These are phyloP conservation scores for Marasmius sp. DNA, from an alignment of 1,284 basidiomycete genomes.

Conservation along the genomic window DNA sequence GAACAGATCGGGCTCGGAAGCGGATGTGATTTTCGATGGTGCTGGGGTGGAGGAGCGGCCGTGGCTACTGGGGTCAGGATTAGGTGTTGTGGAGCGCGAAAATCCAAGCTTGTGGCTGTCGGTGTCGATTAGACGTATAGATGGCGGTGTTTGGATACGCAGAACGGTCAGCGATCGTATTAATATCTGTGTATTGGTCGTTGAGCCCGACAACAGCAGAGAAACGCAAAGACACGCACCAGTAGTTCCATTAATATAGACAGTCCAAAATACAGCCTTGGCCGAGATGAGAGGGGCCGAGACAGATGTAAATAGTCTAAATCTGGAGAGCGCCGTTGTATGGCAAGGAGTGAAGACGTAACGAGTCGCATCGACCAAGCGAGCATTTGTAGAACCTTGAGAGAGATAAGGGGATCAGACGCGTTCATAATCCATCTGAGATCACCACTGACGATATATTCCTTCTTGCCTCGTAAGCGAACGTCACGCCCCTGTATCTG, in stretches of 20 bases:
- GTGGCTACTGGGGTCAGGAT: constrained; percentile 22
- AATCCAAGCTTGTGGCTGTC: constrained; percentile 33
- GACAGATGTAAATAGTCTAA: constrained; percentile 38
- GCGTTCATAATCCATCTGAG: constrained; percentile 2
- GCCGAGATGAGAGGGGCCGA: constrained; percentile 30
- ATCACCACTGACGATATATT: constrained; percentile 55
- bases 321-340: constrained; percentile 41
- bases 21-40: constrained; percentile 28
- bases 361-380: constrained; percentile 56
- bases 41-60: constrained; percentile 19
- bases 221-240: constrained; percentile 36
- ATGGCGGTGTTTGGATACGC: constrained; percentile 61
- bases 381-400: constrained; percentile 55
- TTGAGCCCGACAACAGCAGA: constrained; percentile 8
- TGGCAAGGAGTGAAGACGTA: constrained; percentile 47
- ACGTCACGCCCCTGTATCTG: constrained; percentile 68
- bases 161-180: constrained; percentile 51
- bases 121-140: constrained; percentile 65
- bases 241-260: constrained; percentile 49
- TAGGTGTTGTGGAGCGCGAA: constrained; percentile 39
- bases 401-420: neutral
- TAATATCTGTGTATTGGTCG: constrained; percentile 40
- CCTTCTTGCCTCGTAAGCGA: constrained; percentile 57
- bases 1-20: constrained; percentile 55
- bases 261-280: constrained; percentile 45